Base-by-base conservation (phyloP, 768 basidiomycete genomes). In the Krasilnikovozyma curviuscula region DNA sequence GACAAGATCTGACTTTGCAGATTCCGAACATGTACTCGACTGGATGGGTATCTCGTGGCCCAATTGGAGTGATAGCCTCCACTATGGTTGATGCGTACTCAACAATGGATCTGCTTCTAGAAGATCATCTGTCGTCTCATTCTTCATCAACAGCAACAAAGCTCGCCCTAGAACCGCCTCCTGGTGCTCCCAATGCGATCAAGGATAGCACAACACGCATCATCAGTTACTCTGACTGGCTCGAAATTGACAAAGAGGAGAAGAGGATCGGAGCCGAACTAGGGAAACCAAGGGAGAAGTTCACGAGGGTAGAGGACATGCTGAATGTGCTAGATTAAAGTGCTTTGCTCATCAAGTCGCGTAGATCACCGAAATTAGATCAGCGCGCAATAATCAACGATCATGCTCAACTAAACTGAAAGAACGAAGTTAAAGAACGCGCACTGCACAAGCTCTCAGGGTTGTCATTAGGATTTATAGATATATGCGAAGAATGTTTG, bases 81-180 rank as follows among this genome's bases (percentile, higher is more conserved):
- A 93, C 93, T 29, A 86, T 98, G 86, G 76, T 84, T 64, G 73
- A 93, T 60, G 83, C 89, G 19, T 85, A 86, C 59, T 70, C 72
- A 3, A 76, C 83, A 2, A 79, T 83, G 2, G 76, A 81, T 32
- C 67, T 71, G 0, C 73, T 95, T 44, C 53, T 85, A 1, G 64
- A 67, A 1, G 86, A 89, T 56, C 70, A 71, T 16, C 59, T 64
- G 33, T 48, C 59, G 1, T 40, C 43, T 0, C 21, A 58, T 2
- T 41, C 55, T 3, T 24, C 48, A 35, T 50, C 14, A 33, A 33
- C 27, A 13, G 19, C 43, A 28, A 35, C 49, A 21, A 13, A 23
- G n/a, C 19, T 29, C 33, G 5, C 31, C 6, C 25, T n/a, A 30
- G 25, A 2, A n/a, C 48, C 41, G 9, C 5, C 28, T 1, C 21